These are phyloP conservation scores for Blastocystis hominis DNA, from an alignment of 352 stramenopile species.

Conservation along the genomic window DNA sequence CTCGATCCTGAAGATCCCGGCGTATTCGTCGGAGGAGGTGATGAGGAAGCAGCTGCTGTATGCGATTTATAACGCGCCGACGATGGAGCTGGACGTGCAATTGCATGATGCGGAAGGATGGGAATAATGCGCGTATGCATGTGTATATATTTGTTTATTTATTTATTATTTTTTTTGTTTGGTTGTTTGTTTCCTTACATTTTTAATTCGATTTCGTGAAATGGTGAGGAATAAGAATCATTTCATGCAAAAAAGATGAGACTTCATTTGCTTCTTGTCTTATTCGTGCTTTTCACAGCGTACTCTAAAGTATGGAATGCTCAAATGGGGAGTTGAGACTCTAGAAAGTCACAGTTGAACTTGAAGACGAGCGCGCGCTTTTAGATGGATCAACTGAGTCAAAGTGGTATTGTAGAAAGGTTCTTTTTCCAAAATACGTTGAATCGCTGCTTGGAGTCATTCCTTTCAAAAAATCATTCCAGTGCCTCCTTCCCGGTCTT, in stretches of 20 bases:
- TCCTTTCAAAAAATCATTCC: neutral
- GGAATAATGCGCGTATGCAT: neutral
- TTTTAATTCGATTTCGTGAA: neutral
- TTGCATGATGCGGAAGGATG: slow-evolving; percentile 55
- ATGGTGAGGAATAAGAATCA: too few species aligned
- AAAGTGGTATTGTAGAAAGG: neutral
- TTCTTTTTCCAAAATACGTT: neutral
- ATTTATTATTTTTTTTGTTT: neutral
- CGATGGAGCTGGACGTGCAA: slow-evolving; percentile 56
- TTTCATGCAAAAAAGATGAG: neutral
- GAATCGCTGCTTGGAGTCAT: neutral
- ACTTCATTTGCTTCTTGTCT: neutral
- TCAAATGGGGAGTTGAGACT: neutral
- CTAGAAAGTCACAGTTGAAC: neutral
- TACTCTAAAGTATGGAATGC: neutral
- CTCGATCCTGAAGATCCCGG: slow-evolving; percentile 47
- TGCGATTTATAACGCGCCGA: slow-evolving; percentile 38
- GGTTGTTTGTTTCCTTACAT: neutral
- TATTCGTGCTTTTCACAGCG: neutral
- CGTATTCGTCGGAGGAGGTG: slow-evolving; percentile 1
- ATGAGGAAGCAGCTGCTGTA: slow-evolving; percentile 43
- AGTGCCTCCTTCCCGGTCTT: neutral
- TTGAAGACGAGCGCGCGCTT: neutral
- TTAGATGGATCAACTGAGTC: neutral
- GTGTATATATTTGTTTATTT: neutral